phyloP scores from a whole-genome alignment of 495 filamentous ascomycete genomes.

The Neurospora hispaniola region DNA sequence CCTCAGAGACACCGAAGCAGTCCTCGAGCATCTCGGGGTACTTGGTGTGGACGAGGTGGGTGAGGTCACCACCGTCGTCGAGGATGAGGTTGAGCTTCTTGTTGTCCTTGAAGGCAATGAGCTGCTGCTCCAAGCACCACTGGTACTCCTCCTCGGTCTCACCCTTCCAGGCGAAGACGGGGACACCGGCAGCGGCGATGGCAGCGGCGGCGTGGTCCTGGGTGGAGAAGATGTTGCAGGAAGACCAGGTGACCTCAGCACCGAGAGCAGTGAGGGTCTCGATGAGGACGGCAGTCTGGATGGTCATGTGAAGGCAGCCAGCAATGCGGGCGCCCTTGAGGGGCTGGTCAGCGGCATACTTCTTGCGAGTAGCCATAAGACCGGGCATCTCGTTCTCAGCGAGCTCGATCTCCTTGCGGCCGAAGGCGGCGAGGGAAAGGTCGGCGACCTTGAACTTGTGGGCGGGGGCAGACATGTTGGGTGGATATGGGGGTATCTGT shows the following conservation, averaged over 20 bases:
- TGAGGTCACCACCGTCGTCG: constrained; percentile 96
- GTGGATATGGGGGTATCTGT: constrained; percentile 1
- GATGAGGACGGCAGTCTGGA: constrained; percentile 98
- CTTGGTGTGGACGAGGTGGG: constrained; percentile 91
- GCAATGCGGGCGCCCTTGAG: constrained; percentile 82
- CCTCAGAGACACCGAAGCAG: constrained; percentile 97
- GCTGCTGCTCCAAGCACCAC: constrained; percentile 99
- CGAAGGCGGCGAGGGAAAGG: constrained; percentile 94
- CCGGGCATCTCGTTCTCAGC: constrained; percentile 98
- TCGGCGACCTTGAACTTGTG: constrained; percentile 96
- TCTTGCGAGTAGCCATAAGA: constrained; percentile 86
- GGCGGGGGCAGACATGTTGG: constrained; percentile 64
- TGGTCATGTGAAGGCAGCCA: constrained; percentile 99
- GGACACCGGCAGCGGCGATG: constrained; percentile 86
- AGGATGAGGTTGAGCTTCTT: constrained; percentile 97
- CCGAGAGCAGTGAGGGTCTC: constrained; percentile 90
- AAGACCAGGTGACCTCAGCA: constrained; percentile 95
- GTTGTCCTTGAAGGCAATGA: constrained; percentile 89
- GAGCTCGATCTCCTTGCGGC: constrained; percentile 96
- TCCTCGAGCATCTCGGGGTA: constrained; percentile 94
- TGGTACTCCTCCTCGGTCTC: constrained; percentile 99
- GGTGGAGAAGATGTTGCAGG: constrained; percentile 99
- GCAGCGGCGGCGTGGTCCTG: constrained; percentile 98
- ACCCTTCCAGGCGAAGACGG: constrained; percentile 99
- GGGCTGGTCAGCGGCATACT: constrained; percentile 90